phyloP scores from a whole-genome alignment of 2,329 filamentous ascomycete species.

The Sarocladiaceae sp. region DNA sequence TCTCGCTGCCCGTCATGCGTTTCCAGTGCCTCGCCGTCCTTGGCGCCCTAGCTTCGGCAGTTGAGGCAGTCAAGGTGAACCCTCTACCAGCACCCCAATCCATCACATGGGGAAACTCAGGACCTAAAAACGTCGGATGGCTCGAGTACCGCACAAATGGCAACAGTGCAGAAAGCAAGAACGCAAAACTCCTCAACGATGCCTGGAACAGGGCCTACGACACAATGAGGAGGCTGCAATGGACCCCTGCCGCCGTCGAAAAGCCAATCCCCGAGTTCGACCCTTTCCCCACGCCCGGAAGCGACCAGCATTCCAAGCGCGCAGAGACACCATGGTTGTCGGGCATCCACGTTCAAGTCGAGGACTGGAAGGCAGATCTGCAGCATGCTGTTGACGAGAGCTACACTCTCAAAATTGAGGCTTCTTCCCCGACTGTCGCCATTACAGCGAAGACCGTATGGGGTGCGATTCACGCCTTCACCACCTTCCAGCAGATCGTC shows the following conservation, averaged over 20 bases:
- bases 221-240: slow-evolving; percentile 42
- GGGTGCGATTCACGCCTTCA: slow-evolving; percentile 66
- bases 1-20: slow-evolving; percentile 9
- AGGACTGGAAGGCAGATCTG: slow-evolving; percentile 5
- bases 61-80: slow-evolving; percentile 19
- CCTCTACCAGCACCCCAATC: slow-evolving; percentile 20
- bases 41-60: slow-evolving; percentile 10
- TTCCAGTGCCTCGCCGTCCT: slow-evolving; percentile 10
- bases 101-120: slow-evolving; percentile 19
- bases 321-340: slow-evolving; percentile 6
- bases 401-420: slow-evolving; percentile 61
- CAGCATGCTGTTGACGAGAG: slow-evolving; percentile 61
- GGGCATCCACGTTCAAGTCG: not conserved
- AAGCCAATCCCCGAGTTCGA: slow-evolving; percentile 42
- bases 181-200: slow-evolving; percentile 27
- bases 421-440: slow-evolving; percentile 61
- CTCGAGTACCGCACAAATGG: slow-evolving; percentile 15
- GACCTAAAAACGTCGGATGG: slow-evolving; percentile 15
- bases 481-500: slow-evolving; percentile 75
- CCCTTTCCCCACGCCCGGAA: slow-evolving; percentile 40
- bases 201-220: slow-evolving; percentile 45
- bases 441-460: slow-evolving; percentile 66
- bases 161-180: slow-evolving; percentile 9
- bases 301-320: slow-evolving; percentile 24
- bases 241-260: slow-evolving; percentile 47